Percentiles rank a stretch among this genome's conserved stretches.
Conservation (phyloP, 352 stramenopile genomes). For the Nothophytophthora sp. region DNA sequence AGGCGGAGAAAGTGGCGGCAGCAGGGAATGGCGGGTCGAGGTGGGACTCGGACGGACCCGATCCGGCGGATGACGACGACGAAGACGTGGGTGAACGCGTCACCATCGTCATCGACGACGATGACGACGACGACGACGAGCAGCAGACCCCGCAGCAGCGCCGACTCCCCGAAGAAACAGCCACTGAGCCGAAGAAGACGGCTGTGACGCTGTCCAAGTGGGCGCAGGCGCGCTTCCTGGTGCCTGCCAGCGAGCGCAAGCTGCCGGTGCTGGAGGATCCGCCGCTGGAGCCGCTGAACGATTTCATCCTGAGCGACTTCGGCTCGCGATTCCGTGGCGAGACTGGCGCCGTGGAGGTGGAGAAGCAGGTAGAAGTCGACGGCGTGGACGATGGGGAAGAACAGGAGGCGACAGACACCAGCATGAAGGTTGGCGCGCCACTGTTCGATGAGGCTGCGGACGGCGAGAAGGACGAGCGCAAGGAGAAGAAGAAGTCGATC, state of each 20-base stretch:
- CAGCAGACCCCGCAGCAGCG: slow-evolving; percentile 4
- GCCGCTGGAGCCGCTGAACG: slow-evolving; percentile 77
- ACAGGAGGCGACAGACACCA: slow-evolving; percentile 12
- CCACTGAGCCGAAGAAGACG: slow-evolving; percentile 5
- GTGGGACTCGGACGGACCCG: slow-evolving; percentile 56
- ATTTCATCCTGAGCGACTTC: slow-evolving; percentile 87
- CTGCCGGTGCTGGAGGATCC: slow-evolving; percentile 56
- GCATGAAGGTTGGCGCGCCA: slow-evolving; percentile 49
- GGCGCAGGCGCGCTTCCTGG: slow-evolving; percentile 69
- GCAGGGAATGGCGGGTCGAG: slow-evolving; percentile 34
- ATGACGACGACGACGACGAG: slow-evolving; percentile 9
- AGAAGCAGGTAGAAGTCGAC: slow-evolving; percentile 39
- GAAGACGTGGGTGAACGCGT: slow-evolving; percentile 56
- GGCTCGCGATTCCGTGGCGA: slow-evolving; percentile 61
- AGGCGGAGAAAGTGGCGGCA: slow-evolving; percentile 5
- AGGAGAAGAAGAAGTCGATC: slow-evolving; percentile 6
- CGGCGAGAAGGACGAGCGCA: no score
- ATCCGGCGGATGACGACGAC: slow-evolving; percentile 14
- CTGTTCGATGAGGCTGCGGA: slow-evolving; percentile 45
- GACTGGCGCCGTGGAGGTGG: slow-evolving; percentile 45
- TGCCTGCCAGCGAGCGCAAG: slow-evolving; percentile 54
- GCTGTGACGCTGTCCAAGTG: slow-evolving; percentile 69
- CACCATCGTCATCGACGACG: slow-evolving; percentile 15
- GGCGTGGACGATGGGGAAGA: slow-evolving; percentile 30
- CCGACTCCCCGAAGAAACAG: no score